Base-by-base conservation (phyloP, 805 yeast species). In the Cyberlindnera bimundalis region DNA sequence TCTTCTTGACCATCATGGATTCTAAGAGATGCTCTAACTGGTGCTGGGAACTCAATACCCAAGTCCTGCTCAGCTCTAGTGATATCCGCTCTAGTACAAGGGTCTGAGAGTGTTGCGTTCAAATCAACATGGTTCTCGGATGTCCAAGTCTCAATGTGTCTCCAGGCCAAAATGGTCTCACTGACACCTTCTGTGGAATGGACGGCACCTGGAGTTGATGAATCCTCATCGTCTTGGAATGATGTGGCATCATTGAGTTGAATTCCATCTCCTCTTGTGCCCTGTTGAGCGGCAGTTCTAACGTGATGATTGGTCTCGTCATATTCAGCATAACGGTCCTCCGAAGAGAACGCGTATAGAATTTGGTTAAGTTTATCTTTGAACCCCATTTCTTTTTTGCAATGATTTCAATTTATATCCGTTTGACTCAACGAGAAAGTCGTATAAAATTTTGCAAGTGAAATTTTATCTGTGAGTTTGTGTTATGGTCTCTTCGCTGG, bases 1-100 rank as follows among this genome's bases (percentile, higher is more conserved):
- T 74, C 74, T 43, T 82, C 84, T 66, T 93, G 99, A 38, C 99
- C 99, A 57, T 93, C 98, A 51, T 93, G 96, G 29, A 84, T 65
- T 54, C 79, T 75, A 56, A 76, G 76, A 33, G 91, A 84, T 31
- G 89, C 95, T 39, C 84, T 71, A 7, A 93, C 87, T 41, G 91
- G 86, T 2, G 79, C 67, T 1, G 99, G 99, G 33, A 93, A 71
- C 34, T 71, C 68, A 37, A 87, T 67, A 33, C 76, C 79, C 56
- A 89, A 68, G 60, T 91, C 97, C 52, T 76, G 75, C 65, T 93
- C 97, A 23, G 93, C 82, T 52, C 84, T 91, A 47, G 73, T 71
- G 42, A 91, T 70, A 59, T 93, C 99, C 43, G 81, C 76, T 29
- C 73, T 71, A 0, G 96, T 87, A 47, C 89, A 93, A 21, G 88